These are phyloP conservation scores for Teunomyces tritomae DNA, from an alignment of 805 yeast species.

Conservation along the genomic window DNA sequence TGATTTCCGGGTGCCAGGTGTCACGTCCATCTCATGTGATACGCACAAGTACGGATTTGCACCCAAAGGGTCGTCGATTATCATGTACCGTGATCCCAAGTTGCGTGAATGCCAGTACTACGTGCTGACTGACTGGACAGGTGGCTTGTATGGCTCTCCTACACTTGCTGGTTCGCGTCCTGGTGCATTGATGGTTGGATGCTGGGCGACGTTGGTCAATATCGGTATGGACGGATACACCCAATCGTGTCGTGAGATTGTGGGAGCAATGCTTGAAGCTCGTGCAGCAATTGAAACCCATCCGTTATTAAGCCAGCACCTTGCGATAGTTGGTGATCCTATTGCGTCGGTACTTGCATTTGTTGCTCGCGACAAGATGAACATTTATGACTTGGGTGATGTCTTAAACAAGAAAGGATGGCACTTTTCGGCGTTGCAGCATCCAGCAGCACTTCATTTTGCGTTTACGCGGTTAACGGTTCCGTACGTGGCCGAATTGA, in stretches of 20 bases:
- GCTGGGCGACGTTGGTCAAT: slow-evolving; percentile 90
- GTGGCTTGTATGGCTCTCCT: slow-evolving; percentile 95
- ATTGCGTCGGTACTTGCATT: slow-evolving; percentile 78
- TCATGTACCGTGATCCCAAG: slow-evolving; percentile 75
- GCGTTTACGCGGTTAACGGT: slow-evolving; percentile 79
- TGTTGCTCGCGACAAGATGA: slow-evolving; percentile 48
- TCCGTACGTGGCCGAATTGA: slow-evolving; percentile 57
- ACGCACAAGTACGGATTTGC: slow-evolving; percentile 99
- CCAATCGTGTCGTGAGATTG: slow-evolving; percentile 63
- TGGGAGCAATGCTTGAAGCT: slow-evolving; percentile 59
- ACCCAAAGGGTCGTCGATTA: slow-evolving; percentile 91
- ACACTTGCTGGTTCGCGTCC: slow-evolving; percentile 96
- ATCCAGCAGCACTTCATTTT: slow-evolving; percentile 87
- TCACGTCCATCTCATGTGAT: slow-evolving; percentile 98
- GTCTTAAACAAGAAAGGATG: slow-evolving; percentile 66
- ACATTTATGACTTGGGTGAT: slow-evolving; percentile 81
- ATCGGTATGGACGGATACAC: slow-evolving; percentile 85
- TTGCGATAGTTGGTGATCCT: slow-evolving; percentile 84
- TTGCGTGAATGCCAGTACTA: slow-evolving; percentile 83
- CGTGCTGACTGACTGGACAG: slow-evolving; percentile 81
- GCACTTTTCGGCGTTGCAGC: slow-evolving; percentile 86
- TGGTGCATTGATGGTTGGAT: slow-evolving; percentile 95
- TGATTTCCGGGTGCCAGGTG: slow-evolving; percentile 83
- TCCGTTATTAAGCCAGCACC: slow-evolving; percentile 47
- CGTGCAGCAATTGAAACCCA: slow-evolving; percentile 44